These are phyloP conservation scores for Trametes cubensis DNA, from an alignment of 768 basidiomycete species.

Conservation along the genomic window DNA sequence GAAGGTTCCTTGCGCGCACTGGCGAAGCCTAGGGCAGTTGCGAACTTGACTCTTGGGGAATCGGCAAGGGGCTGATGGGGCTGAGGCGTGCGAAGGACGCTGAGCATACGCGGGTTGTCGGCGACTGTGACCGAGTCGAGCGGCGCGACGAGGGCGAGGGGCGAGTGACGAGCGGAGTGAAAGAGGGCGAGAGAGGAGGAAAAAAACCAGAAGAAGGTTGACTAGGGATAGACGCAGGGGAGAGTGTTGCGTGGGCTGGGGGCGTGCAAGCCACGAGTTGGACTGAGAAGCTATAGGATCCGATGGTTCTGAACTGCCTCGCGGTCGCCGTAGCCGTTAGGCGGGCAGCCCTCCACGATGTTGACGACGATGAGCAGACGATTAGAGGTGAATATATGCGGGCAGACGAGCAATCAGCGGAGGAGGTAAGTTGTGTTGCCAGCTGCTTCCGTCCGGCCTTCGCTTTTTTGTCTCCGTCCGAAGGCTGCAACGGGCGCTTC, in stretches of 20 bases:
- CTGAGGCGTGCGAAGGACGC: constrained; percentile 37
- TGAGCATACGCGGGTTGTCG: constrained; percentile 46
- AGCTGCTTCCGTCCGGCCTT: not conserved
- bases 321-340: constrained; percentile 9
- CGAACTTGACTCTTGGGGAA: constrained; percentile 48
- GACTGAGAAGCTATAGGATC: constrained; percentile 23
- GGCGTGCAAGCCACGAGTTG: constrained; percentile 44
- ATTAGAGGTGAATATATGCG: constrained; percentile 19
- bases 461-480: constrained; percentile 1
- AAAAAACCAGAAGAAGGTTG: constrained; percentile 26
- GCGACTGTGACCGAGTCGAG: constrained; percentile 25
- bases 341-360: constrained; percentile 2
- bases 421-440: not conserved
- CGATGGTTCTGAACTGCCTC: constrained; percentile 23
- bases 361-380: constrained; percentile 15
- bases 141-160: constrained; percentile 30
- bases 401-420: not conserved
- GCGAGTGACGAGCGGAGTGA: constrained; percentile 24
- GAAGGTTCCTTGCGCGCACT: constrained; percentile 35
- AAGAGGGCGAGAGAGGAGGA: constrained; percentile 31
- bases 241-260: constrained; percentile 34
- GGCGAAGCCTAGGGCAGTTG: constrained; percentile 49
- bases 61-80: constrained; percentile 35
- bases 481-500: not conserved
- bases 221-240: constrained; percentile 32